A percentile compares a stretch with the other conserved stretches of the same genome.
Evolutionary conservation across 78 protist genomes (phyloP).

Genomic region (Pigoraptor vietnamica): DNA sequence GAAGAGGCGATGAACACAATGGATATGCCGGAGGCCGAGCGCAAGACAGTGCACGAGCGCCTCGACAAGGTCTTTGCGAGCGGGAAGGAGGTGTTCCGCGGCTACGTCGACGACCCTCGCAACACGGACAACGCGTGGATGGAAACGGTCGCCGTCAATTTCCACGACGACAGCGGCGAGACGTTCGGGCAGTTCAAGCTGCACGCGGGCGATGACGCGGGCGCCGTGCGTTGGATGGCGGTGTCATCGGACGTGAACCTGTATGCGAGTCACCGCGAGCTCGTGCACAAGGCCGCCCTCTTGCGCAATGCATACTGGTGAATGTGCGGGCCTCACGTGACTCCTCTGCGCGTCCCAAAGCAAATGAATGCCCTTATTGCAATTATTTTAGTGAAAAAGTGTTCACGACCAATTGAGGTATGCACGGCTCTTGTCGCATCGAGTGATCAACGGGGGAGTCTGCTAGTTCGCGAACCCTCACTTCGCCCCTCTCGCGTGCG

Average conservation of each 20-base stretch:
- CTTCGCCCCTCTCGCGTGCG: too few species aligned
- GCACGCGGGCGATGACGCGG: constrained; percentile 19
- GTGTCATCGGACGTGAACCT: neutral
- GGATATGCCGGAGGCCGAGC: neutral
- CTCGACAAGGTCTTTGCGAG: neutral
- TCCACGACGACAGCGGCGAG: constrained; percentile 16
- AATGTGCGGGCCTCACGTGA: too few species aligned
- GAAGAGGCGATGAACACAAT: constrained; percentile 25
- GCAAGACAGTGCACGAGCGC: neutral
- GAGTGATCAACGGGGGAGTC: too few species aligned
- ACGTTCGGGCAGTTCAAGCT: neutral
- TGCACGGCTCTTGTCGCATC: too few species aligned
- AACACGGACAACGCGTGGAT: constrained; percentile 43
- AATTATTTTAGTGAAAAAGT: too few species aligned
- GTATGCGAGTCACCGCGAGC: constrained; percentile 9
- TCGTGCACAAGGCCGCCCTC: neutral
- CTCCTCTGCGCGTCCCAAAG: too few species aligned
- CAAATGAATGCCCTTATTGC: too few species aligned
- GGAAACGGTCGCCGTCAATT: constrained; percentile 43
- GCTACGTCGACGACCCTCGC: constrained; percentile 58
- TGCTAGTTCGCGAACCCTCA: too few species aligned
- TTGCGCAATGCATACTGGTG: neutral
- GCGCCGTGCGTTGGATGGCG: neutral
- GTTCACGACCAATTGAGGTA: too few species aligned
- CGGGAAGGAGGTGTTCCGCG: neutral